phyloP scores from a whole-genome alignment of 208 protist species.

The Borovskyia barvae region DNA sequence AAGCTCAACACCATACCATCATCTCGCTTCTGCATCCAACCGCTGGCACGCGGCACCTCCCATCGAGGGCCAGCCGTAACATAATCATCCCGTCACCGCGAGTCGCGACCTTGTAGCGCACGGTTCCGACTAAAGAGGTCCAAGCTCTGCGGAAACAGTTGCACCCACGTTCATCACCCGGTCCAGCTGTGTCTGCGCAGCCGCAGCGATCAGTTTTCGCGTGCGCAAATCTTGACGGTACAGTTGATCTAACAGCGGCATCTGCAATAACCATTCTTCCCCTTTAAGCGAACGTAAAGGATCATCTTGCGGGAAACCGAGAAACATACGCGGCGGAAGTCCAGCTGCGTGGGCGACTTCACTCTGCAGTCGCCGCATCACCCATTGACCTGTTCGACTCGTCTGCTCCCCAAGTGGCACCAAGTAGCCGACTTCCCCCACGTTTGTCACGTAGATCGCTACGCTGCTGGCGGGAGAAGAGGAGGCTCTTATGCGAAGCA shows the following conservation, averaged over 20 bases:
- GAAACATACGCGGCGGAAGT: conserved; percentile 75
- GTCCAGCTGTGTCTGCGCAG: conserved; percentile 70
- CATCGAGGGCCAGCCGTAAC: no score
- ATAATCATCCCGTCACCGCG: no score
- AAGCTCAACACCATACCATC: no score
- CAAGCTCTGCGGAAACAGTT: conserved; percentile 50
- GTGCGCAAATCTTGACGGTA: conserved; percentile 54
- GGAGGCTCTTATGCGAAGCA: conserved; percentile 55
- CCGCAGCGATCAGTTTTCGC: conserved; percentile 57
- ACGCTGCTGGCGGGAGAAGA: conserved; percentile 24
- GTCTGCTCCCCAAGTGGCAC: conserved; percentile 72
- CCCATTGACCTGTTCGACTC: conserved; percentile 64
- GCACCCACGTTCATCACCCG: conserved; percentile 65
- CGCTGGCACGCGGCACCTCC: no score
- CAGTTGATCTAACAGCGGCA: conserved; percentile 50
- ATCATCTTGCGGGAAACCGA: conserved; percentile 61
- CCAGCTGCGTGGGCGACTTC: conserved; percentile 65
- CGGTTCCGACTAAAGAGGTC: conserved; percentile 34
- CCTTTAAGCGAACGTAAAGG: conserved; percentile 41
- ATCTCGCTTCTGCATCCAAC: no score
- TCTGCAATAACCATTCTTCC: conserved; percentile 63
- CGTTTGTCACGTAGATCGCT: conserved; percentile 73
- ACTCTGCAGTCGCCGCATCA: conserved; percentile 57
- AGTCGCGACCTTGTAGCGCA: no score
- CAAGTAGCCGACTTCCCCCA: conserved; percentile 80